Conservation (phyloP, 495 filamentous ascomycete species). For the Lophium mytilinum region DNA sequence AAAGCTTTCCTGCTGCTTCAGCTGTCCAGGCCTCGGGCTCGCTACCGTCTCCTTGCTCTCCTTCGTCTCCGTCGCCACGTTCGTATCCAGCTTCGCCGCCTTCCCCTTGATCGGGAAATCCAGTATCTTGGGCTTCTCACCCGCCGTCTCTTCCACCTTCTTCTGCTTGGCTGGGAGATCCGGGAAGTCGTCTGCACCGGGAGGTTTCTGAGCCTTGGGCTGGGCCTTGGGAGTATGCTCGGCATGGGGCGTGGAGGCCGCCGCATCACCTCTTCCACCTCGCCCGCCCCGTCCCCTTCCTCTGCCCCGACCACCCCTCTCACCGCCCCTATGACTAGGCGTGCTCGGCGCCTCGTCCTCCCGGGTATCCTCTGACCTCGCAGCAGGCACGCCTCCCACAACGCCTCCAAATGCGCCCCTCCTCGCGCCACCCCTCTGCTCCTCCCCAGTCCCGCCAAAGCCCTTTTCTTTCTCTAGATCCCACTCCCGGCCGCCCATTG, state of each 20-base stretch:
- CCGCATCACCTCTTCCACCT: constrained; percentile 11
- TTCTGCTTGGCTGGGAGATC: constrained; percentile 17
- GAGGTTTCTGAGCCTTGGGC: constrained; percentile 10
- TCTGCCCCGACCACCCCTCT: constrained; percentile 3
- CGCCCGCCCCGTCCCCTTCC: constrained; percentile 6
- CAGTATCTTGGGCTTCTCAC: constrained; percentile 11
- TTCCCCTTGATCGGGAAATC: constrained; percentile 24
- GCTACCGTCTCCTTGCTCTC: not conserved
- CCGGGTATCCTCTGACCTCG: not conserved
- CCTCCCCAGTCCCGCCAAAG: constrained; percentile 35
- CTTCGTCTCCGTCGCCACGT: not conserved
- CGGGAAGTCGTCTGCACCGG: constrained; percentile 25
- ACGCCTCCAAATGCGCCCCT: constrained; percentile 57
- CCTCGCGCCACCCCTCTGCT: constrained; percentile 38
- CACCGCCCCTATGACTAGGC: constrained; percentile 12
- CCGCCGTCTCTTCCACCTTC: not conserved
- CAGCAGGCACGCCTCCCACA: not conserved
- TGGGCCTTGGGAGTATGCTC: not conserved
- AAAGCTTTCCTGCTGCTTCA: constrained; percentile 19
- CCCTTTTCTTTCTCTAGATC: constrained; percentile 66
- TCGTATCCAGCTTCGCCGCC: constrained; percentile 5
- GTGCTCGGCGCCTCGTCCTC: constrained; percentile 5
- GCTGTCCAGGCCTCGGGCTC: not conserved
- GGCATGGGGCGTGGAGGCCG: not conserved
- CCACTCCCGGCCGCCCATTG: constrained; percentile 63